Base-by-base conservation (phyloP, 495 filamentous ascomycete species). In the Annulohypoxylon bovei region DNA sequence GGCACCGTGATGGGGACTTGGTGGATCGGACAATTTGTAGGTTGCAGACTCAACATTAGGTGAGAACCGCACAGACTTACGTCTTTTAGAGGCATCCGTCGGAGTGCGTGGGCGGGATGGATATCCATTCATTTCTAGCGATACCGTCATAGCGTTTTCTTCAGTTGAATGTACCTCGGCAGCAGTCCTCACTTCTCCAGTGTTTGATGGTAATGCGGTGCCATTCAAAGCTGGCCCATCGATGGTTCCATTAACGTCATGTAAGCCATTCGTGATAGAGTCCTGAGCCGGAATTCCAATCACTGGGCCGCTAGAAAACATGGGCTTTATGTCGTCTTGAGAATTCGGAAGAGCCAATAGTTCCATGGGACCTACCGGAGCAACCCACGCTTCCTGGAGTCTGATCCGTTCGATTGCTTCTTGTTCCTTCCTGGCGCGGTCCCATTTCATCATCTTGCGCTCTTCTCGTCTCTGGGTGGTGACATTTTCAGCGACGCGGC, bases 371-470 rank as follows among this genome's bases (percentile, higher is more conserved):
- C 79, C 79, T 25, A 80, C 74, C 9, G 80, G 80, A 23, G 79
- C 72, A 5, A 70, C 35, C 70, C 66, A 74, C 9, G 74, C 75
- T 61, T 74, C 74, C 7, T 40, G 23, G 47, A 72, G 62, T 30
- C 67, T 65, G 9, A 73, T 90, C 75, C 88, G 82, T 64, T 95
- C 90, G 70, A 97, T 90, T 11, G 87, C 88, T 72, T 97, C 88
- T 68, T 90, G 87, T 76, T 98, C 92, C 54, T 88, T 88, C 67
- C 89, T 87, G n/a, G 96, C 96, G 75, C 95, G 83, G 73, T 97
- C 93, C 76, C 93, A 87, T 79, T 99, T 99, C 77, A 92, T 88
- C 75, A 91, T 85, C 68, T 88, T 89, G 23, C 95, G 88, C 76
- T 97, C 93, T 44, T 89, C 87, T 69, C 95, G 87, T 57, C 95